These are phyloP conservation scores for Agaricus subrufescens DNA, from an alignment of 768 basidiomycete species.

Conservation along the genomic window DNA sequence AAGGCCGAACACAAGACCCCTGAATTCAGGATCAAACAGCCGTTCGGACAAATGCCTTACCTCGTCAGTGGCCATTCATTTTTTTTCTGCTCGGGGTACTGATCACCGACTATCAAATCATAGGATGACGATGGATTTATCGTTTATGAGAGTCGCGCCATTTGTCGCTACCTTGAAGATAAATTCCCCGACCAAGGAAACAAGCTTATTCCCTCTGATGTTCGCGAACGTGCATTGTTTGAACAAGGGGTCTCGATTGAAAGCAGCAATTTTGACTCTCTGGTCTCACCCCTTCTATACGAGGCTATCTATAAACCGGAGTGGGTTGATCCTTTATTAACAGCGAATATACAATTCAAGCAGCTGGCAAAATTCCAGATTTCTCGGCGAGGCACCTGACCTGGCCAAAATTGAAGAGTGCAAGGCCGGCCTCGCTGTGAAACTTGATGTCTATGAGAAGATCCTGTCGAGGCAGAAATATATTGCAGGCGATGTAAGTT, in stretches of 20 bases:
- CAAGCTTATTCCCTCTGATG: constrained; percentile 41
- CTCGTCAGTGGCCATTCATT: constrained; percentile 20
- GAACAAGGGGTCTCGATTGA: constrained; percentile 54
- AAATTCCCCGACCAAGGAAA: constrained; percentile 53
- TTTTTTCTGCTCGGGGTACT: neutral
- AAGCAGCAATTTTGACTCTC: constrained; percentile 43
- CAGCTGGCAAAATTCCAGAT: constrained; percentile 7
- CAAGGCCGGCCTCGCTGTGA: constrained; percentile 27
- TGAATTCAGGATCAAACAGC: constrained; percentile 35
- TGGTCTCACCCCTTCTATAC: neutral
- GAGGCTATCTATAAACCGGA: neutral
- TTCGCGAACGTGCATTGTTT: constrained; percentile 36
- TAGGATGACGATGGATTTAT: constrained; percentile 61
- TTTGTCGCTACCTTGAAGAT: constrained; percentile 50
- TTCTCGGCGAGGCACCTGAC: constrained; percentile 24
- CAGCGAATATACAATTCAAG: neutral
- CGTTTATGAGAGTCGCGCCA: constrained; percentile 63
- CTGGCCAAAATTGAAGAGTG: constrained; percentile 20
- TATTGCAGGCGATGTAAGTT: constrained; percentile 46
- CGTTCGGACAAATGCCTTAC: constrained; percentile 48
- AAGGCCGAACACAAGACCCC: constrained; percentile 33
- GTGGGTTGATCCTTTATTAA: neutral
- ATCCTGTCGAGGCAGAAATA: constrained; percentile 55
- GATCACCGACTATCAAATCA: neutral
- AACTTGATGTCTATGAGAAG: constrained; percentile 49